Evolutionary conservation across 352 stramenopile genomes (phyloP).

Genomic region (Peronospora tabacina): DNA sequence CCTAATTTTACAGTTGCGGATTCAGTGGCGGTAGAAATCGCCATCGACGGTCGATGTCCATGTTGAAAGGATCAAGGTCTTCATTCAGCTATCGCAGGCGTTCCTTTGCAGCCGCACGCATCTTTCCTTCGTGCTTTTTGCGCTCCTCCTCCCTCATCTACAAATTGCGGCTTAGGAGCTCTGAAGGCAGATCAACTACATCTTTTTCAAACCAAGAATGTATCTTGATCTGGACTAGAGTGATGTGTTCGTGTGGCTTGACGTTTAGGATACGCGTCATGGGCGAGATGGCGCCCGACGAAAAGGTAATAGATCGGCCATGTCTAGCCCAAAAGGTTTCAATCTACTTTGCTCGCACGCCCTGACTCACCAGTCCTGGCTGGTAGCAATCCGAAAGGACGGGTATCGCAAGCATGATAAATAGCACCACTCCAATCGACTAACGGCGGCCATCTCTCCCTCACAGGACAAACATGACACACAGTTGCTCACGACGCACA

Average conservation of each 20-base stretch:
- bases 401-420: slow-evolving; percentile 90
- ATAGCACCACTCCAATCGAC: slow-evolving; percentile 89
- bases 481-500: too few relatives aligned
- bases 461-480: too few relatives aligned
- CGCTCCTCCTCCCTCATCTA: slow-evolving; percentile 66
- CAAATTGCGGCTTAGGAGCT: slow-evolving; percentile 52
- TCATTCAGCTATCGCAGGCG: slow-evolving; percentile 28
- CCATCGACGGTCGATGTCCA: slow-evolving; percentile 39
- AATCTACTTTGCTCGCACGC: slow-evolving; percentile 60
- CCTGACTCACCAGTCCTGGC: slow-evolving; percentile 88
- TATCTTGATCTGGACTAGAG: slow-evolving; percentile 68
- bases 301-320: slow-evolving; percentile 63
- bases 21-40: slow-evolving; percentile 11
- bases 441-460: slow-evolving; percentile 86
- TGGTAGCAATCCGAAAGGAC: slow-evolving; percentile 85
- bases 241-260: slow-evolving; percentile 66
- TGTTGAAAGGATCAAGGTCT: slow-evolving; percentile 60
- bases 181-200: slow-evolving; percentile 36
- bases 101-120: slow-evolving; percentile 32
- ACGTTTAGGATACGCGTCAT: slow-evolving; percentile 67
- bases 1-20: slow-evolving; percentile 26
- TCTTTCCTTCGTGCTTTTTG: slow-evolving; percentile 55
- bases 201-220: slow-evolving; percentile 59
- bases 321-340: slow-evolving; percentile 78
- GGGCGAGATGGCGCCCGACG: slow-evolving; percentile 57